Evolutionary conservation across 164 flowering plant genomes (phyloP).

Genomic region (Pachysandra terminalis): DNA sequence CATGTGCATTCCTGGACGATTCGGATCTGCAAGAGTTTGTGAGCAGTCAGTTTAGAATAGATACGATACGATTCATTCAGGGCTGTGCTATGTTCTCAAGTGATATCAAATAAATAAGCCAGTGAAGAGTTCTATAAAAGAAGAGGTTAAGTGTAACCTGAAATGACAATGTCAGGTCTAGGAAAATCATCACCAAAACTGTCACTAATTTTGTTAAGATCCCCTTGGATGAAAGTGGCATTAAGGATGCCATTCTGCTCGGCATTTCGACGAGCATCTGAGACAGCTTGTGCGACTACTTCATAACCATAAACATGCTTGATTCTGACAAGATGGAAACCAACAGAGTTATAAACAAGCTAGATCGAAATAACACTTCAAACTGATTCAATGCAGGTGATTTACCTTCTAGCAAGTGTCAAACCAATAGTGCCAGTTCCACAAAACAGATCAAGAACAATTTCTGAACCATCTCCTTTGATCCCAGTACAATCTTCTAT

Average conservation of each 20-base stretch:
- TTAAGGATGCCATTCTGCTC: slow-evolving; percentile 66
- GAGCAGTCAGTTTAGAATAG: not conserved
- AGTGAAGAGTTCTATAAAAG: too few species aligned
- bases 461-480: slow-evolving; percentile 91
- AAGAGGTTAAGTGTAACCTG: slow-evolving; percentile 43
- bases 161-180: slow-evolving; percentile 81
- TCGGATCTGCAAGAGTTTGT: slow-evolving; percentile 70
- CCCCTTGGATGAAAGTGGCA: slow-evolving; percentile 95
- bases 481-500: slow-evolving; percentile 86
- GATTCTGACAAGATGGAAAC: slow-evolving; percentile 44
- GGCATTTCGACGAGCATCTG: slow-evolving; percentile 85
- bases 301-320: slow-evolving; percentile 92
- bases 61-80: not conserved
- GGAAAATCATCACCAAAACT: slow-evolving; percentile 78
- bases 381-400: not conserved
- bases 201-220: slow-evolving; percentile 83
- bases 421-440: slow-evolving; percentile 98
- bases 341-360: slow-evolving; percentile 3
- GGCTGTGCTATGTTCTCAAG: not conserved
- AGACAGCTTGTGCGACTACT: slow-evolving; percentile 83
- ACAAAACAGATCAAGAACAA: slow-evolving; percentile 92
- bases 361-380: not conserved
- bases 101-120: not conserved
- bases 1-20: slow-evolving; percentile 98
- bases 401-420: slow-evolving; percentile 83